phyloP scores from a whole-genome alignment of 140 eudicot species.

The Bidens hawaiensis region DNA sequence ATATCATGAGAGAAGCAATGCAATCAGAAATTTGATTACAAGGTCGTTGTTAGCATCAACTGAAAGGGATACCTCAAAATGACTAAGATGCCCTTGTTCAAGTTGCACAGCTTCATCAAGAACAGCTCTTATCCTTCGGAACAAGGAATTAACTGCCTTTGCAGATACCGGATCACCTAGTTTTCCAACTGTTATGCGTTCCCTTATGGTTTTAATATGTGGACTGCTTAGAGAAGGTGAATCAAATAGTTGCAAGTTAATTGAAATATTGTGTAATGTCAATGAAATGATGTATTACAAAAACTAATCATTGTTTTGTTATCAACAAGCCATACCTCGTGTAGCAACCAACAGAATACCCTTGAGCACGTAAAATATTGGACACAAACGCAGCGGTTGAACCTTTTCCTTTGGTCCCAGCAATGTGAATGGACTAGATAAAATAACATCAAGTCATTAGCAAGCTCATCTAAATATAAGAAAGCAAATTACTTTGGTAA shows the following conservation, averaged over 20 bases:
- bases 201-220: conserved; percentile 81
- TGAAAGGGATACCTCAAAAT: conserved; percentile 70
- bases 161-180: conserved; percentile 68
- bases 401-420: conserved; percentile 99
- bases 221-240: conserved; percentile 65
- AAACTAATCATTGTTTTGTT: background rate
- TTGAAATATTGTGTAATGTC: background rate
- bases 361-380: conserved; percentile 79
- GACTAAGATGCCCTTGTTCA: conserved; percentile 64
- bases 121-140: conserved; percentile 46
- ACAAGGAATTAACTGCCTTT: conserved; percentile 43
- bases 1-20: conserved; percentile 5
- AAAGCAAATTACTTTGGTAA: background rate
- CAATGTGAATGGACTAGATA: conserved; percentile 69
- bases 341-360: conserved; percentile 90
- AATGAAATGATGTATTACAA: background rate
- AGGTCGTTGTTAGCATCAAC: background rate
- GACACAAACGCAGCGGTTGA: conserved; percentile 91
- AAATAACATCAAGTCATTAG: background rate
- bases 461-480: background rate
- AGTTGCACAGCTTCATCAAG: conserved; percentile 59
- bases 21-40: background rate
- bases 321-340: conserved; percentile 51
- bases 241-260: conserved; percentile 5
- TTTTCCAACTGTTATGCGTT: conserved; percentile 78